These are phyloP conservation scores for Lactarius evosmus DNA, from an alignment of 768 basidiomycete genomes.

Conservation along the genomic window DNA sequence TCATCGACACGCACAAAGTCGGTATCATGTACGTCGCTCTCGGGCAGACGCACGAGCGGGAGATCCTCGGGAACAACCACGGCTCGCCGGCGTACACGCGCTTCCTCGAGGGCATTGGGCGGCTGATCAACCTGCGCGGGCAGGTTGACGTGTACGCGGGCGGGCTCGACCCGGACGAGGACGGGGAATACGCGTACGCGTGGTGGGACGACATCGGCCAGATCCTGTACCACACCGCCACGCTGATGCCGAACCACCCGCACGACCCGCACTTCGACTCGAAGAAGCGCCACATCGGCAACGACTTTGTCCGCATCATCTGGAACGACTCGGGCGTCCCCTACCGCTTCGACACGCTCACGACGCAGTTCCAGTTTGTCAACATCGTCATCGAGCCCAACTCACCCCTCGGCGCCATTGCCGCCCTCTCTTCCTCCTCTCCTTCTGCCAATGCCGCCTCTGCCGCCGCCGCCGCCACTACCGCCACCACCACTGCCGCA, in stretches of 20 bases:
- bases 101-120: constrained; percentile 86
- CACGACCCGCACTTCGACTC: constrained; percentile 68
- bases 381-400: constrained; percentile 97
- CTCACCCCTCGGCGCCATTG: constrained; percentile 68
- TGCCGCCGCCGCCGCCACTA: background rate
- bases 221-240: constrained; percentile 92
- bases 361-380: constrained; percentile 93
- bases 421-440: constrained; percentile 58
- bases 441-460: background rate
- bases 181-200: constrained; percentile 96
- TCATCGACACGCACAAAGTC: constrained; percentile 96
- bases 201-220: constrained; percentile 99
- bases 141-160: constrained; percentile 93
- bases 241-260: constrained; percentile 85
- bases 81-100: constrained; percentile 94
- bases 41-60: constrained; percentile 77
- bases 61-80: constrained; percentile 86
- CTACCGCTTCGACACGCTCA: constrained; percentile 88
- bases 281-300: constrained; percentile 96
- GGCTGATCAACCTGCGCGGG: constrained; percentile 82
- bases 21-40: constrained; percentile 95
- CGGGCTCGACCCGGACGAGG: constrained; percentile 84
- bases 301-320: constrained; percentile 92
- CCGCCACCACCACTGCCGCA: background rate
- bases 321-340: constrained; percentile 95